phyloP scores from a whole-genome alignment of 2,329 filamentous ascomycete genomes.

The Sporothrix mexicana region DNA sequence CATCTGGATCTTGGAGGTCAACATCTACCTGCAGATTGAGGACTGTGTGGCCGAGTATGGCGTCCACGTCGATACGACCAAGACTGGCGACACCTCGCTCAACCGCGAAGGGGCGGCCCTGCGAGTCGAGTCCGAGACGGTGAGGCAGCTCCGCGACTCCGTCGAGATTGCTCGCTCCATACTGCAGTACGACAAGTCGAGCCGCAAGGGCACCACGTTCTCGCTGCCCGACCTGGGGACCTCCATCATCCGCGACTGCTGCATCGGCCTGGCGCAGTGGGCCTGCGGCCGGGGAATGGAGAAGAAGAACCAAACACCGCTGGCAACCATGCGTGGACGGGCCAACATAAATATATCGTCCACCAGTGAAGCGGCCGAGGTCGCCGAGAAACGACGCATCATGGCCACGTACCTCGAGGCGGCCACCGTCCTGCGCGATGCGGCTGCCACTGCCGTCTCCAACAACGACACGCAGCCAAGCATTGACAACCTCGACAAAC shows the following conservation, averaged over 20 bases:
- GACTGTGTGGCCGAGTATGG: conserved; percentile 36
- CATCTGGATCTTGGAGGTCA: conserved; percentile 37
- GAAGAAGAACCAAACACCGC: conserved; percentile 21
- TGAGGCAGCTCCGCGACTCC: conserved; percentile 33
- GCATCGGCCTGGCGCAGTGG: conserved; percentile 32
- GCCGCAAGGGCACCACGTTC: not conserved
- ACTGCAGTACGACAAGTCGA: not conserved
- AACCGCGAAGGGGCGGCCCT: conserved; percentile 28
- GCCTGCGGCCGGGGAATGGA: conserved; percentile 14
- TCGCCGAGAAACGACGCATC: not conserved
- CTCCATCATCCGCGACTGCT: conserved; percentile 37
- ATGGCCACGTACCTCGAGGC: conserved; percentile 28
- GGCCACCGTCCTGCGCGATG: conserved; percentile 15
- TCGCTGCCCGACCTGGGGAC: conserved; percentile 36
- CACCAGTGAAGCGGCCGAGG: not conserved
- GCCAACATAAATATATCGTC: not conserved
- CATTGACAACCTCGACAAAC: not conserved
- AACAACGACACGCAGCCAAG: conserved; percentile 28
- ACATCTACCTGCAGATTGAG: conserved; percentile 39
- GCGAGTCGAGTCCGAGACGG: conserved; percentile 36
- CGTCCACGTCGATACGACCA: conserved; percentile 10
- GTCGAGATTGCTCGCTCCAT: conserved; percentile 33
- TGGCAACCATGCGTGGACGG: not conserved
- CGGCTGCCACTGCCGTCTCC: conserved; percentile 30
- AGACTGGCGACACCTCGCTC: not conserved